Evolutionary conservation across 2,329 filamentous ascomycete species (phyloP), one percentile per base, ranked within the genome.

Genomic region (Cytospora chrysosperma): DNA sequence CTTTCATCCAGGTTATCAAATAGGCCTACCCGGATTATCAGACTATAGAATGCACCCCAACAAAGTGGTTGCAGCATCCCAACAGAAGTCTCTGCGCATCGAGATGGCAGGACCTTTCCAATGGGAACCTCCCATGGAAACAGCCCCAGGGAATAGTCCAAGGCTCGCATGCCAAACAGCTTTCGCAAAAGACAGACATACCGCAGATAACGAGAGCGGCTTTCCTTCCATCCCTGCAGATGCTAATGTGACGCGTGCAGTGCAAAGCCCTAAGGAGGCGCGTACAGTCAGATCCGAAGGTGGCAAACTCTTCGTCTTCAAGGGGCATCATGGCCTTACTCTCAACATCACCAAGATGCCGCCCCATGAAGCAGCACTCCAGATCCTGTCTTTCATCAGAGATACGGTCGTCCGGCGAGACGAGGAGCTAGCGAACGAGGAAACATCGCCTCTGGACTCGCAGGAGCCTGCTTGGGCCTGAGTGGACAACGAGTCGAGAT

Each of bases 361-460:
- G 4, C 63, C 64, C 19, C 69, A 69, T 49, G 70, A 71, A 49
- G 69, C 70, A 34, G 71, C 72, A 19, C 62, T 74, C 56, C 65
- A 70, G 61, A 72, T 75, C 28, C 59, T 74, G 17, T 67, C 67
- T 21, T 71, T 71, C 40, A 65, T 71, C 32, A 69, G 67, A 27
- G 64, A 64, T 12, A 26, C 69, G 32, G 67, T 70, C 27, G 65
- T 34, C 15, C 69, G 67, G 50, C 62, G 63, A 19, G 68, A 67
- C 40, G 63, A 64, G 10, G 65, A 67, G 54, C 59, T 61, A 26
- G 63, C 62, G 51, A 65, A 61, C 32, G 43, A 62, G 37, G 67
- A 63, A 17, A 65, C 64, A 4, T 64, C 67, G 8, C 67, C 67
- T 1, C 55, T 63, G 10, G 67, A 66, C 32, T 56, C 56, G 7